Evolutionary conservation across 2,329 filamentous ascomycete species (phyloP), one percentile per base, ranked within the genome.

Genomic region (Phialophora chinensis): DNA sequence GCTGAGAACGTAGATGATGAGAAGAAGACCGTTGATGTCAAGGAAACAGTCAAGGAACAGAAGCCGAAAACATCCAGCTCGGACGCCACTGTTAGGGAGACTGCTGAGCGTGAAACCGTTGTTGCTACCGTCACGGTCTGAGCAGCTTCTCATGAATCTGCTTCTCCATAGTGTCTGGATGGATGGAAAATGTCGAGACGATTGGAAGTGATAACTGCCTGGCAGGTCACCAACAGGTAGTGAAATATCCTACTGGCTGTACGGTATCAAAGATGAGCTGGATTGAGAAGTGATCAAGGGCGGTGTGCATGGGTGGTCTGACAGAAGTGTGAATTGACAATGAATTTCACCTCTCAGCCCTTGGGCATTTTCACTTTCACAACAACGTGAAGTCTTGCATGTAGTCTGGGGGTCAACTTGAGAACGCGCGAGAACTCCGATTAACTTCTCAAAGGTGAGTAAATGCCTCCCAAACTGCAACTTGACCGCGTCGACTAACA

Each of bases 181-280:
- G n/a, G 20, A 20, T 10, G 11, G 23, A n/a, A 23, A 49, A 27
- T 60, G 17, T 25, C 20, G 27, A 27, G 23, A 38, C 27, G 31
- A 23, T n/a, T 14, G 31, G 33, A 55, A 29, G 27, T 35, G 38
- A 20, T 44, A 60, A 44, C 8, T 52, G 25, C 11, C 8, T 11
- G n/a, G 14, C 57, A 60, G 17, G 1, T 50, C 29, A 52, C 14
- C 17, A 50, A 35, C 33, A 44, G 17, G 12, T 50, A 33, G 14
- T 17, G 57, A 33, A 20, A 25, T 20, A 60, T 50, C 57, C 14
- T 60, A 49, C 17, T 60, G 14, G 57, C 57, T 60, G 57, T 50
- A 20, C 14, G 27, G 44, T 33, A n/a, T 7, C 5, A 20, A n/a
- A n/a, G 49, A 52, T 4, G 49, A 52, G 25, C 25, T 29, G 27